Evolutionary conservation across 1,284 basidiomycete genomes (phyloP).

Genomic region (Flammula alnicola): DNA sequence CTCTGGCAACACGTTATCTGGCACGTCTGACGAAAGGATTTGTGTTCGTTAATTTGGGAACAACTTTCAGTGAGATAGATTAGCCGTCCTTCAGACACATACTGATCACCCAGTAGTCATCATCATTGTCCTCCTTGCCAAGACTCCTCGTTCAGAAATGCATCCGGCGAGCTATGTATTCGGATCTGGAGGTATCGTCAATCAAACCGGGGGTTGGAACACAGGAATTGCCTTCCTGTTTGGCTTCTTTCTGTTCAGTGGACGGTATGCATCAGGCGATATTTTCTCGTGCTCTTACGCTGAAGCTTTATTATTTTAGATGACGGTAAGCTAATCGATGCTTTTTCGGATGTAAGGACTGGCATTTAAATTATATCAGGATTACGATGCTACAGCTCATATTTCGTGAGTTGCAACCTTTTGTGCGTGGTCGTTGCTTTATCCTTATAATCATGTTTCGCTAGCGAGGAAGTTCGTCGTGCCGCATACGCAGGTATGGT

Average conservation of each 20-base stretch:
- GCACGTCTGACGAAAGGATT: slow-evolving; percentile 81
- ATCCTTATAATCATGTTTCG: slow-evolving; percentile 5
- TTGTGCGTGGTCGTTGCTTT: slow-evolving; percentile 2
- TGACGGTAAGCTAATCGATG: slow-evolving; percentile 57
- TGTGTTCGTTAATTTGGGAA: slow-evolving; percentile 87
- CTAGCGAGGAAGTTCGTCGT: slow-evolving; percentile 84
- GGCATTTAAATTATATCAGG: slow-evolving; percentile 24
- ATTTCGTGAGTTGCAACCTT: slow-evolving; percentile 66
- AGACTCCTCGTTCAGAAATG: slow-evolving; percentile 80
- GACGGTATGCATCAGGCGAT: slow-evolving; percentile 61
- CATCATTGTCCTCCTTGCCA: slow-evolving; percentile 85
- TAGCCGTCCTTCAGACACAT: not conserved
- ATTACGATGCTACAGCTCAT: slow-evolving; percentile 82
- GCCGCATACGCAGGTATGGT: slow-evolving; percentile 81
- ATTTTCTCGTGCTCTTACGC: not conserved
- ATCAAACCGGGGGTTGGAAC: slow-evolving; percentile 82
- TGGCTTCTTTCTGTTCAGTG: slow-evolving; percentile 91
- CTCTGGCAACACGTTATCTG: slow-evolving; percentile 80
- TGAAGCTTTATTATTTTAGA: slow-evolving; percentile 40
- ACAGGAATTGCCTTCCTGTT: slow-evolving; percentile 86
- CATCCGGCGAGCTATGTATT: slow-evolving; percentile 83
- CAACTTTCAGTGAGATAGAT: slow-evolving; percentile 56
- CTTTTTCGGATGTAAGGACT: not conserved
- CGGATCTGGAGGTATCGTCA: slow-evolving; percentile 66
- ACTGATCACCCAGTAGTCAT: slow-evolving; percentile 54